These are phyloP conservation scores for Blastomyces percursus DNA, from an alignment of 2,329 filamentous ascomycete genomes.

Conservation along the genomic window DNA sequence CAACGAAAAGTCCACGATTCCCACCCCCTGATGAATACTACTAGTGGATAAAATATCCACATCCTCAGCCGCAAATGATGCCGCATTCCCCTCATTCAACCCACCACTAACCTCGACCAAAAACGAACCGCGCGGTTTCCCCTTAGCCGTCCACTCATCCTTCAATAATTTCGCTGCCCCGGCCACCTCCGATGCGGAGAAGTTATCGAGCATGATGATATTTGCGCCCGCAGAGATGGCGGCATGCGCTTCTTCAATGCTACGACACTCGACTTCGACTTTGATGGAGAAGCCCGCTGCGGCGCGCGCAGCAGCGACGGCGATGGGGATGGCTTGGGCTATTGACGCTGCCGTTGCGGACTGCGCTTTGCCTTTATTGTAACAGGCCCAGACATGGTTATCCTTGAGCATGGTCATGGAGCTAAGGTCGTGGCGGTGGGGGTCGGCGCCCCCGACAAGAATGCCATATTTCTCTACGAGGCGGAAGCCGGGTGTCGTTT, in stretches of 20 bases:
- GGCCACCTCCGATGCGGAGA: constrained; percentile 66
- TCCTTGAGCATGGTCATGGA: constrained; percentile 99
- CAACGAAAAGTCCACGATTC: constrained; percentile 89
- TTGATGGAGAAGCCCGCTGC: constrained; percentile 86
- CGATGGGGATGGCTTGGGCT: constrained; percentile 63
- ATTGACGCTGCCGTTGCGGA: constrained; percentile 18
- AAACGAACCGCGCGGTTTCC: constrained; percentile 53
- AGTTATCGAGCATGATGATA: constrained; percentile 97
- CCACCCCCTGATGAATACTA: constrained; percentile 89
- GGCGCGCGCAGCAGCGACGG: constrained; percentile 70
- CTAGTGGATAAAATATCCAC: constrained; percentile 95
- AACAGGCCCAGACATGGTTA: constrained; percentile 91
- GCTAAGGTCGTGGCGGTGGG: constrained; percentile 80
- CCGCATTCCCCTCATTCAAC: constrained; percentile 72
- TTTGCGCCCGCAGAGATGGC: constrained; percentile 86
- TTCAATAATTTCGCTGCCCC: constrained; percentile 64
- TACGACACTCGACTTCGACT: constrained; percentile 91
- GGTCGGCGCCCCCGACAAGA: constrained; percentile 83
- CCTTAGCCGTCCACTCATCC: constrained; percentile 63
- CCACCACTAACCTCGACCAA: constrained; percentile 90
- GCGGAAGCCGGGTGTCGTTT: constrained; percentile 92
- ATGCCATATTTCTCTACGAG: constrained; percentile 98
- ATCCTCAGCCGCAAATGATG: constrained; percentile 60
- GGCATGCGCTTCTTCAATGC: constrained; percentile 76
- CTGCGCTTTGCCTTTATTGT: constrained; percentile 29